Conservation (phyloP, 2,329 filamentous ascomycete species). For the Dryadomyces quercus-mongolicae region DNA sequence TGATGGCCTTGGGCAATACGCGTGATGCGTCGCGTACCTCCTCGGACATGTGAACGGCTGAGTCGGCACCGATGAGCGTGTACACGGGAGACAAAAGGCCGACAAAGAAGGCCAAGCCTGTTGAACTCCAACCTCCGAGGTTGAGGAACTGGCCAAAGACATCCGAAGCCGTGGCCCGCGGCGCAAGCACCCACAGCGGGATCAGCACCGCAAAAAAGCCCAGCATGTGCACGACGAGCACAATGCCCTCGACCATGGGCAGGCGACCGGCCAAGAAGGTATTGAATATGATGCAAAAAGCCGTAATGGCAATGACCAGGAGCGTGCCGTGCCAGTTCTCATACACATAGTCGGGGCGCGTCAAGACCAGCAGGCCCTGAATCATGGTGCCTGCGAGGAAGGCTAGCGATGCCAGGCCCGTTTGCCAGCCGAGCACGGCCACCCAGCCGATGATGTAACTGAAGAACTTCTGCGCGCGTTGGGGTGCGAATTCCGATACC, state of each 20-base stretch:
- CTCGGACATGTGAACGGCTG: constrained; percentile 24
- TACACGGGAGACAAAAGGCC: constrained; percentile 28
- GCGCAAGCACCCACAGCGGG: constrained; percentile 16
- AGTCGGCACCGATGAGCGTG: constrained; percentile 24
- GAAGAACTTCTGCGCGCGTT: constrained; percentile 34
- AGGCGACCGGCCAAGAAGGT: constrained; percentile 31
- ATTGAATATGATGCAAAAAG: constrained; percentile 36
- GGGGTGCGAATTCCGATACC: constrained; percentile 41
- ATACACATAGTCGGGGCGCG: constrained; percentile 24
- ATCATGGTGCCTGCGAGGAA: constrained; percentile 35
- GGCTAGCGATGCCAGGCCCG: constrained; percentile 22
- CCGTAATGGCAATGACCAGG: constrained; percentile 32
- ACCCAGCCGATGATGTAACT: constrained; percentile 43
- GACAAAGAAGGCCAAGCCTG: constrained; percentile 32
- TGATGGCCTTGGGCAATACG: constrained; percentile 24
- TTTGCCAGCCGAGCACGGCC: constrained; percentile 35
- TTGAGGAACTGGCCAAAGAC: constrained; percentile 36
- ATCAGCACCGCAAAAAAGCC: constrained; percentile 25
- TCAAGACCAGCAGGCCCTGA: constrained; percentile 29
- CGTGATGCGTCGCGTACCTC: constrained; percentile 24
- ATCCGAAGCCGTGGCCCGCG: constrained; percentile 9
- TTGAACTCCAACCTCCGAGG: constrained; percentile 32
- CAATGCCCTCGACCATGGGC: constrained; percentile 36
- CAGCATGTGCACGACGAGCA: constrained; percentile 36
- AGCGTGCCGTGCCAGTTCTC: constrained; percentile 36